phyloP scores from a whole-genome alignment of 2,329 filamentous ascomycete species.

The Metarhizium anisopliae region DNA sequence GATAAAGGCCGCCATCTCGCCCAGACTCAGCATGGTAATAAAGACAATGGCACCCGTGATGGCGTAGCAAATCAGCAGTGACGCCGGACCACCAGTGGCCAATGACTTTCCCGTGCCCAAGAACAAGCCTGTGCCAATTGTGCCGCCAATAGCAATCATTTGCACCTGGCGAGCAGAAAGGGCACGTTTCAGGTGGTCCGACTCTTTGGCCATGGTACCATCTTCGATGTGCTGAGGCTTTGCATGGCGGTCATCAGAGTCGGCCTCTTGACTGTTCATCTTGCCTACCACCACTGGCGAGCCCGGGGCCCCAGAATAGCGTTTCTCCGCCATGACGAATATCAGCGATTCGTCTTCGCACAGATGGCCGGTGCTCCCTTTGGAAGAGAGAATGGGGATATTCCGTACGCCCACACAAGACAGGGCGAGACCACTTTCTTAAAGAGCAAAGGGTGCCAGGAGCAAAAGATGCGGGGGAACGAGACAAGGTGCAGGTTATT shows the following conservation, averaged over 20 bases:
- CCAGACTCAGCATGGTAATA: slow-evolving; percentile 48
- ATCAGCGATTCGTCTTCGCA: too few species aligned
- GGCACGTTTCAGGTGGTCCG: slow-evolving; percentile 43
- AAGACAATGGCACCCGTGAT: slow-evolving; percentile 50
- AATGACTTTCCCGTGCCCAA: slow-evolving; percentile 53
- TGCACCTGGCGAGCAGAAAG: slow-evolving; percentile 55
- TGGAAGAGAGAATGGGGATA: not conserved
- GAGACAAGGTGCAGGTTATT: not conserved
- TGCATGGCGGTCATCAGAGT: not conserved
- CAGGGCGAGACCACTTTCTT: too few species aligned
- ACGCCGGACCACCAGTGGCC: slow-evolving; percentile 49
- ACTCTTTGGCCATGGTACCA: slow-evolving; percentile 6
- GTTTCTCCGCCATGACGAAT: not conserved
- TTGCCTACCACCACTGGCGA: not conserved
- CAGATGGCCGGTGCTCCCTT: too few species aligned
- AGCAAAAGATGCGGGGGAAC: not conserved
- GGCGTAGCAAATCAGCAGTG: slow-evolving; percentile 47
- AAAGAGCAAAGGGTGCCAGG: not conserved
- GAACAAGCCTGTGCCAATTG: slow-evolving; percentile 53
- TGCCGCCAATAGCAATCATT: slow-evolving; percentile 56
- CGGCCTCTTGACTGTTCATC: not conserved
- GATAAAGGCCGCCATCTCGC: slow-evolving; percentile 50
- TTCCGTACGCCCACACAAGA: not conserved
- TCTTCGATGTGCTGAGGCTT: not conserved
- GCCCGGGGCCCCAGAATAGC: not conserved